phyloP scores from a whole-genome alignment of 2,329 filamentous ascomycete genomes.

The Cladosporium sp. region DNA sequence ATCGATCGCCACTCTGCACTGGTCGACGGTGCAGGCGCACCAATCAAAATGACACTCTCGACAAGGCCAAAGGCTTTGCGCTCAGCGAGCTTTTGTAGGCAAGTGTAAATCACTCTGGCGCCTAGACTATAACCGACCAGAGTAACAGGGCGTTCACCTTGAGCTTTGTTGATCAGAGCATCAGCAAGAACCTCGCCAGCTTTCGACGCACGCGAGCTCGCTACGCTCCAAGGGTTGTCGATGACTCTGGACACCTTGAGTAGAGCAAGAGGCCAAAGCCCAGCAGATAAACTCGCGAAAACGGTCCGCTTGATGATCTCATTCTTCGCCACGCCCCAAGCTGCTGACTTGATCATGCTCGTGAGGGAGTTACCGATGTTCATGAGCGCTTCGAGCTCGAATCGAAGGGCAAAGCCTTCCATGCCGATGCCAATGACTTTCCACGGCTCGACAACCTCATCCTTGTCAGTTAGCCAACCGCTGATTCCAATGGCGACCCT shows the following conservation, averaged over 20 bases:
- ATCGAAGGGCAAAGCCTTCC: constrained; percentile 79
- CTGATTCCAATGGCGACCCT: constrained; percentile 78
- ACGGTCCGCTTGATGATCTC: constrained; percentile 66
- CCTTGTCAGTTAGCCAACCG: constrained; percentile 71
- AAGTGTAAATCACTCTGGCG: constrained; percentile 68
- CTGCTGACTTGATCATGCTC: constrained; percentile 70
- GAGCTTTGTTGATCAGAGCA: constrained; percentile 38
- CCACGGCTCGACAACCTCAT: constrained; percentile 76
- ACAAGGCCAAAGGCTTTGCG: constrained; percentile 77
- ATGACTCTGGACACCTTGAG: constrained; percentile 41
- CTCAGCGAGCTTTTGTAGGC: constrained; percentile 70
- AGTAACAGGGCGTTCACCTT: constrained; percentile 38
- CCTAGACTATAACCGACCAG: constrained; percentile 39
- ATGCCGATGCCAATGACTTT: constrained; percentile 64
- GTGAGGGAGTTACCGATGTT: constrained; percentile 76
- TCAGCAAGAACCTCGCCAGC: constrained; percentile 39
- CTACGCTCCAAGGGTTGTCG: constrained; percentile 39
- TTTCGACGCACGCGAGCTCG: constrained; percentile 34
- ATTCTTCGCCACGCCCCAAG: constrained; percentile 71
- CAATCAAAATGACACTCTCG: constrained; percentile 79
- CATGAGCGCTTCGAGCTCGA: constrained; percentile 72
- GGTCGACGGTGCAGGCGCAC: constrained; percentile 71
- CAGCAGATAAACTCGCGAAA: constrained; percentile 44
- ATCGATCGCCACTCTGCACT: constrained; percentile 70
- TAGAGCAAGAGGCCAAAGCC: constrained; percentile 46